These are phyloP conservation scores for Parathielavia hyrcaniae DNA, from an alignment of 495 filamentous ascomycete species.

Conservation along the genomic window DNA sequence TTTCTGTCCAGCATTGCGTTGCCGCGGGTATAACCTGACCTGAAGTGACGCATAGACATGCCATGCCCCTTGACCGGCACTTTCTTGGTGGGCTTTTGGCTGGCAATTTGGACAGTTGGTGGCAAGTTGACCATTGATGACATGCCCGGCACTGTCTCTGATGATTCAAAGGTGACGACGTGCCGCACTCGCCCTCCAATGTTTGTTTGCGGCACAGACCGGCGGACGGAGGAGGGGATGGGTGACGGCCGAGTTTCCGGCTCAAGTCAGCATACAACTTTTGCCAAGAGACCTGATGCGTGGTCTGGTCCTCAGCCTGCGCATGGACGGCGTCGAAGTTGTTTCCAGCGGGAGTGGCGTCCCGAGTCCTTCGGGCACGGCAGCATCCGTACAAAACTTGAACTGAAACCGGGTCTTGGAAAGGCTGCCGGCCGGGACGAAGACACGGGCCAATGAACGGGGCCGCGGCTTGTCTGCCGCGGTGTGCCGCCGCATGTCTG, in stretches of 20 bases:
- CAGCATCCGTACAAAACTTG: not conserved
- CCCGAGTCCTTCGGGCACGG: no score
- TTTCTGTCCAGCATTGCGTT: no score
- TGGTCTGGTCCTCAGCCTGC: not conserved
- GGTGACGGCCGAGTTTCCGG: not conserved
- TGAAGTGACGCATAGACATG: no score
- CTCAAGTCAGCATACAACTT: not conserved
- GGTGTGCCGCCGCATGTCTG: constrained; percentile 2
- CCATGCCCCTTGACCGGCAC: no score
- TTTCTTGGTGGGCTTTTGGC: no score
- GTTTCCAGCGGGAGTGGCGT: not conserved
- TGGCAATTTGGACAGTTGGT: no score
- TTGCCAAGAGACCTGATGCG: no score
- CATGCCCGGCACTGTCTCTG: not conserved
- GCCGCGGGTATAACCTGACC: no score
- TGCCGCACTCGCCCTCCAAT: no score
- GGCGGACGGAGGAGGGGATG: not conserved
- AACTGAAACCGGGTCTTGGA: not conserved
- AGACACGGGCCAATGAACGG: constrained; percentile 7
- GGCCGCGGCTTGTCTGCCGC: not conserved
- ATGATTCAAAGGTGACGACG: no score
- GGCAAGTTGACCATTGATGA: not conserved
- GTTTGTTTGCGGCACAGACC: not conserved
- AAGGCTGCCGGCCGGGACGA: not conserved
- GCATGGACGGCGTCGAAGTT: not conserved